These are phyloP conservation scores for Ogataea naganishii DNA, from an alignment of 805 yeast genomes.

Conservation along the genomic window DNA sequence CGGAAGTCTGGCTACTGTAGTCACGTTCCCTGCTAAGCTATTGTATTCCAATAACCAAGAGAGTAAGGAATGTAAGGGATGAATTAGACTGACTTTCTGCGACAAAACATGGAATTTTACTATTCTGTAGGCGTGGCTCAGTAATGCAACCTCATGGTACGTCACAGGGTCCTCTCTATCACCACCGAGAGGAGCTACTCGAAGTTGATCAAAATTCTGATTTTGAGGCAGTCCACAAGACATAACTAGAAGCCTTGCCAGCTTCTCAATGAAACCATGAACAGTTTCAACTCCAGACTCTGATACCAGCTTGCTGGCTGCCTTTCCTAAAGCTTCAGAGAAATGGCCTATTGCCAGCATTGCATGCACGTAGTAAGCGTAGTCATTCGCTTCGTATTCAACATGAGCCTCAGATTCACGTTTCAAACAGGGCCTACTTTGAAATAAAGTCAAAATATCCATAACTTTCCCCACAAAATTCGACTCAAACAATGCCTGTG, in stretches of 20 bases:
- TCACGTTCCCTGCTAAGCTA: too few species aligned
- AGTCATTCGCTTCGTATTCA: constrained; percentile 84
- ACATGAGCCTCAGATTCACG: constrained; percentile 78
- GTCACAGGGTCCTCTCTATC: constrained; percentile 18
- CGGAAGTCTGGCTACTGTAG: too few species aligned
- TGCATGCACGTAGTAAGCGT: constrained; percentile 62
- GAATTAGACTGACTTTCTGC: constrained; percentile 59
- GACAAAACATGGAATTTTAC: constrained; percentile 34
- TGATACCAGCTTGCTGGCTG: constrained; percentile 22
- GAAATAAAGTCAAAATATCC: constrained; percentile 60
- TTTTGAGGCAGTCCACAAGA: too few species aligned
- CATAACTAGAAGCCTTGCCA: too few species aligned
- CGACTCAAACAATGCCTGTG: constrained; percentile 34
- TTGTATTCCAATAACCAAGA: constrained; percentile 67
- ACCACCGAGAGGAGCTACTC: constrained; percentile 5
- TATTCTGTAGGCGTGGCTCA: constrained; percentile 14
- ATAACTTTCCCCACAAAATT: constrained; percentile 50
- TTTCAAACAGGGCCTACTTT: constrained; percentile 66
- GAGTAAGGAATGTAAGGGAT: constrained; percentile 69
- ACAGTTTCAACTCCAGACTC: too few species aligned
- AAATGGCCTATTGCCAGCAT: constrained; percentile 59
- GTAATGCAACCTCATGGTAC: constrained; percentile 12
- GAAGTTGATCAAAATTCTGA: constrained; percentile 3
- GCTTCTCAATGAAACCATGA: too few species aligned
- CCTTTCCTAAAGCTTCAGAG: constrained; percentile 43